Base-by-base conservation (phyloP, 2,329 filamentous ascomycete species). In the Trichophyton simii region DNA sequence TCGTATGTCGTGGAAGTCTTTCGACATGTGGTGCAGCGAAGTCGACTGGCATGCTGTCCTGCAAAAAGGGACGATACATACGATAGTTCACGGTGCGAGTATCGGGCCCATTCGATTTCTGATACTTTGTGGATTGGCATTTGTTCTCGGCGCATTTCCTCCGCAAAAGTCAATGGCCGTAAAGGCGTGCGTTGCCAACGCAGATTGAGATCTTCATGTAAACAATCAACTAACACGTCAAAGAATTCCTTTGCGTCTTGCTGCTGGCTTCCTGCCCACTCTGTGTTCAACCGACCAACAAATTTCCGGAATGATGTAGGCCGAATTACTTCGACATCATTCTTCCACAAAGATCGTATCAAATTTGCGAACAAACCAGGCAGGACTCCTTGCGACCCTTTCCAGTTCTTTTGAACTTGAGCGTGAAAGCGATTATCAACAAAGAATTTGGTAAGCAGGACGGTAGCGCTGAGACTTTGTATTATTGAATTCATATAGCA, bases 401-500 rank as follows among this genome's bases (percentile, higher is more conserved):
- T 85, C 83, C 79, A 90, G 78, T 78, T 83, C 69, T 76, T 79
- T 69, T 78, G 83, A 66, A 87, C 83, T 80, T 74, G 81, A 68
- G 70, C 78, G 67, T 71, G 82, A 75, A 74, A 89, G 69, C 70
- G 87, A 70, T 77, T 87, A 77, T 75, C 84, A 71, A 75, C 82
- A 77, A 81, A 96, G 81, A 75, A 83, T 74, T 69, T 83, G 70
- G 81, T 83, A 48, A 87, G 73, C 18, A 80, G 77, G 7, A 80
- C 76, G 0, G 91, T 92, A 1, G 86, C 87, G 62, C 88, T 87
- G 18, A 96, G 77, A 63, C 87, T 88, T 73, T 97, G 92, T 28
- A 97, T 78, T 0, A 87, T 86, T n/a, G 89, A 87, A 73, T 96
- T 96, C 79, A 94, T 91, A 70, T 96, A 96, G 72, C 92, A 96